Evolutionary conservation across 2,329 filamentous ascomycete species (phyloP), one percentile per base, ranked within the genome.

Genomic region (Penicillium sp.): DNA sequence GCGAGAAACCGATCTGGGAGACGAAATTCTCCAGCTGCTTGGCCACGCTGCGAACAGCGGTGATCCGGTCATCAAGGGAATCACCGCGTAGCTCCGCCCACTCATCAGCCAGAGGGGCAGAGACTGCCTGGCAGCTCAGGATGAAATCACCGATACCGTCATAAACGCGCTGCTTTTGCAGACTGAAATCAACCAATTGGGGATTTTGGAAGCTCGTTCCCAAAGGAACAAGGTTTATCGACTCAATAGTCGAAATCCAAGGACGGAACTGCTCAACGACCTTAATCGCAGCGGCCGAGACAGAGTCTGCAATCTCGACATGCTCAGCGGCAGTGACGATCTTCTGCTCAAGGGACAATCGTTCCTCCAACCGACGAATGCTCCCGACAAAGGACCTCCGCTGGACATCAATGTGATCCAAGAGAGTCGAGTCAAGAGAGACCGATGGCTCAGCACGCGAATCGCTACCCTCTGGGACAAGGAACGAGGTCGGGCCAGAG

Each of bases 61-160:
- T 90, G 28, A 98, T 78, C 22, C 95, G 88, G 66, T 91, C 91
- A 71, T 97, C 94, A 34, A 99, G 81, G 7, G 93, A 90, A 73
- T 96, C 92, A 1, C 92, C 92, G 45, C 92, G 88, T n/a, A 93
- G 83, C 73, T 96, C 92, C 4, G 93, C 87, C 95, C 95, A 99
- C 77, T 99, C 95, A 73, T 99, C 95, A 8, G 90, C 91, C 45
- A 99, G 78, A 5, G 95, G 95, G 8, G 91, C 91, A 5, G 92
- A 91, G n/a, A 98, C 90, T 25, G 90, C 88, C 76, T 99, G 95
- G 70, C 93, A 97, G 59, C 89, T 88, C 52, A 96, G 79, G 4
- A 98, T 79, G 31, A 99, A 84, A 73, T 98, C 95, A 8, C 92
- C 93, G 57, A 96, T 90, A 60, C 92, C 90, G 75, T 98, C 95